A percentile compares a stretch with the other conserved stretches of the same genome.
phyloP scores from a whole-genome alignment of 441 rosid genomes.

The Populus hybrid region DNA sequence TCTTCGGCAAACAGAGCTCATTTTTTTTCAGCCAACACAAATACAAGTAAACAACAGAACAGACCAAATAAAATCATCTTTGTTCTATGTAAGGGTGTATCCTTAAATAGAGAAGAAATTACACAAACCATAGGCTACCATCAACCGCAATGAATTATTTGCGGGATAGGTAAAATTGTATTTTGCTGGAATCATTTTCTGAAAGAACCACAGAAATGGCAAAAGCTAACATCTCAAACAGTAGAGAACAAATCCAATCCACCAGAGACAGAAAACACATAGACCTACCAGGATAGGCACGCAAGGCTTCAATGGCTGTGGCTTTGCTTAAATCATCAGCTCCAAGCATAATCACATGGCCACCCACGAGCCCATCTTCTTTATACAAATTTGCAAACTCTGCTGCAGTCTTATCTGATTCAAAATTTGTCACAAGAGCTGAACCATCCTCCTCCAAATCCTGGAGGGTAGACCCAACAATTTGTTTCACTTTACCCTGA shows the following conservation, averaged over 20 bases:
- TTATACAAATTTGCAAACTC: conserved; percentile 73
- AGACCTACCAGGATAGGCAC: conserved; percentile 77
- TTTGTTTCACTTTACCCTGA: conserved; percentile 95
- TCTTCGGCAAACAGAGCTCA: background rate
- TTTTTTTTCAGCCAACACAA: background rate
- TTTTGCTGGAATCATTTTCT: background rate
- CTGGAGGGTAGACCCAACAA: conserved; percentile 84
- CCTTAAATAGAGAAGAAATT: background rate
- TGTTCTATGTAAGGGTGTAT: background rate
- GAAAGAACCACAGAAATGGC: background rate
- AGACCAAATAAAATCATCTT: background rate
- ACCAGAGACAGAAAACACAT: background rate
- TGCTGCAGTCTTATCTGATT: conserved; percentile 69
- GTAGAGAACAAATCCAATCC: background rate
- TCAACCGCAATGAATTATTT: background rate
- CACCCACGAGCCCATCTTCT: conserved; percentile 76
- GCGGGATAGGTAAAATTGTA: background rate
- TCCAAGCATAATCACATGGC: conserved; percentile 96
- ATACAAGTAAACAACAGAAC: background rate
- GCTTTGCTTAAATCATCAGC: conserved; percentile 84
- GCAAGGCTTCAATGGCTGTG: conserved; percentile 76
- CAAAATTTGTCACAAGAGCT: conserved; percentile 76
- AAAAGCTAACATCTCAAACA: background rate
- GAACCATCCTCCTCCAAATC: conserved; percentile 63
- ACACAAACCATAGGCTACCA: background rate